Evolutionary conservation across 208 protist species (phyloP).

Genomic region (Leishmania turanica): DNA sequence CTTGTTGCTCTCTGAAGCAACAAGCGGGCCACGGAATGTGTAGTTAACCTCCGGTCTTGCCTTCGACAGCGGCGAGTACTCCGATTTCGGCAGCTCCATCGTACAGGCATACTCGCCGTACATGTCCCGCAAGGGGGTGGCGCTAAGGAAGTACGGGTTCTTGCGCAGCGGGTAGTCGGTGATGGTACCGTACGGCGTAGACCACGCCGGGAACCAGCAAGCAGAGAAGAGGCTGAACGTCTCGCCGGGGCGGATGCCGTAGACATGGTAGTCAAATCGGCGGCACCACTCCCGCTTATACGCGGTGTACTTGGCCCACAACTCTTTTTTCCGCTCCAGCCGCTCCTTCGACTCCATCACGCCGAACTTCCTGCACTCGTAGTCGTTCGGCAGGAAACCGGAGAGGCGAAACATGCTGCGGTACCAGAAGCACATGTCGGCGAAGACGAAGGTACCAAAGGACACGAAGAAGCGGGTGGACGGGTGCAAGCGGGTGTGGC

Average conservation of each 20-base stretch:
- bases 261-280: conserved; percentile 91
- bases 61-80: conserved; percentile 59
- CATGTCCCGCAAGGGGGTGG: conserved; percentile 69
- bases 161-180: conserved; percentile 89
- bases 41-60: conserved; percentile 84
- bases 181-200: conserved; percentile 54
- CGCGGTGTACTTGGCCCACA: conserved; percentile 87
- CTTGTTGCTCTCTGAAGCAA: conserved; percentile 14
- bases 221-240: conserved; percentile 83
- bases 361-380: conserved; percentile 89
- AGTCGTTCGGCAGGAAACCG: conserved; percentile 85
- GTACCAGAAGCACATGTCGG: conserved; percentile 79
- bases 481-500: conserved; percentile 44
- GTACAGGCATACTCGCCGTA: conserved; percentile 57
- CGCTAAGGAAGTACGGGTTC: conserved; percentile 89
- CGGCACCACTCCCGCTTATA: conserved; percentile 93
- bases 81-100: conserved; percentile 51
- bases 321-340: conserved; percentile 69
- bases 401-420: conserved; percentile 82
- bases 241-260: conserved; percentile 86
- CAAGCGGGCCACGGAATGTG: conserved; percentile 66
- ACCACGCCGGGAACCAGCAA: conserved; percentile 75
- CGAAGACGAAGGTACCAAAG: conserved; percentile 56
- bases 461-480: conserved; percentile 37
- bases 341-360: conserved; percentile 82